phyloP scores from a whole-genome alignment of 2,329 filamentous ascomycete species.

The Lithohypha guttulata region DNA sequence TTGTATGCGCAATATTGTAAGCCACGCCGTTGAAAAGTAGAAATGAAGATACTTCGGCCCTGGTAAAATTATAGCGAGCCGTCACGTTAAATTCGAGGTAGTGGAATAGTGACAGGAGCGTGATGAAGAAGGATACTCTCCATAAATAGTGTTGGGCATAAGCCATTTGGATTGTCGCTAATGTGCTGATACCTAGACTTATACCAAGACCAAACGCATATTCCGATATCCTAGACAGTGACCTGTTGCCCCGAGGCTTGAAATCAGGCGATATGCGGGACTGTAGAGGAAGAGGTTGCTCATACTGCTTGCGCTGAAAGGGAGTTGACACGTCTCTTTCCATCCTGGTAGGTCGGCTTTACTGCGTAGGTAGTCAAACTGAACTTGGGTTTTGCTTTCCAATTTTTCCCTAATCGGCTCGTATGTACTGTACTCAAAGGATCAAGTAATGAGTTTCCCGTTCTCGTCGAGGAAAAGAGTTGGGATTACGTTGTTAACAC shows the following conservation, averaged over 20 bases:
- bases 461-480: too few species aligned
- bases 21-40: slow-evolving; percentile 76
- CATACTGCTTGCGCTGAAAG: too few species aligned
- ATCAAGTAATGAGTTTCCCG: too few species aligned
- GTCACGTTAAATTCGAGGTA: slow-evolving; percentile 95
- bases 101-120: slow-evolving; percentile 68
- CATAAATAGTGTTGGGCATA: slow-evolving; percentile 36
- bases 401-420: too few species aligned
- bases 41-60: slow-evolving; percentile 64
- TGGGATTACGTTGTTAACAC: too few species aligned
- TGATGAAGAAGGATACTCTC: slow-evolving; percentile 45
- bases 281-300: slow-evolving; percentile 2
- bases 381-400: too few species aligned
- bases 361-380: too few species aligned
- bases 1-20: slow-evolving; percentile 72
- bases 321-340: too few species aligned
- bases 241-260: slow-evolving; percentile 28
- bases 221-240: slow-evolving; percentile 35
- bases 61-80: slow-evolving; percentile 66
- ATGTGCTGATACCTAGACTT: slow-evolving; percentile 28
- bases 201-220: slow-evolving; percentile 36
- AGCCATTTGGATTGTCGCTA: slow-evolving; percentile 24
- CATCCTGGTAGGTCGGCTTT: too few species aligned
- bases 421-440: too few species aligned
- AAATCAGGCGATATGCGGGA: slow-evolving; percentile 7